Conservation (phyloP, 179 eudicot species). For the Carnegiea gigantea region DNA sequence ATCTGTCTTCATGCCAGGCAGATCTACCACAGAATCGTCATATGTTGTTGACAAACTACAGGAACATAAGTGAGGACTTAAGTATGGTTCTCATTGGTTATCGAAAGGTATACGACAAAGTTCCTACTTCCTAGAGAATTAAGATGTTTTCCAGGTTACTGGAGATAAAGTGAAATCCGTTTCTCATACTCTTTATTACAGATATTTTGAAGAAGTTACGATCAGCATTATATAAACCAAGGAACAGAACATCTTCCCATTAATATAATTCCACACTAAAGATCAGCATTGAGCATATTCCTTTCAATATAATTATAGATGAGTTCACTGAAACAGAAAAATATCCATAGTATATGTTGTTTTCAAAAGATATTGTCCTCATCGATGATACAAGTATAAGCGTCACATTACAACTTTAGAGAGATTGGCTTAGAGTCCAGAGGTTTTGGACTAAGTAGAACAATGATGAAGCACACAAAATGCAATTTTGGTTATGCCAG, state of each 20-base stretch:
- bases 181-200: neutral
- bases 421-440: neutral
- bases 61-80: neutral
- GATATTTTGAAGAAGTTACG: neutral
- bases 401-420: neutral
- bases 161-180: neutral
- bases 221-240: neutral
- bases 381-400: neutral
- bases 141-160: neutral
- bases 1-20: neutral
- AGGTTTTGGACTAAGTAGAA: neutral
- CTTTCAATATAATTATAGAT: neutral
- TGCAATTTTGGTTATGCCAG: neutral
- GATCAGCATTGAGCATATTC: too few relatives aligned
- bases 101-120: neutral
- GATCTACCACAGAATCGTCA: neutral
- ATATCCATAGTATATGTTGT: too few relatives aligned
- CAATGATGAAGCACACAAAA: neutral
- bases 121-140: neutral
- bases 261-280: too few relatives aligned
- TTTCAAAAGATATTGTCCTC: neutral
- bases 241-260: neutral
- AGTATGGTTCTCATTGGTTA: neutral
- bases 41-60: neutral
- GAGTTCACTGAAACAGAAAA: neutral